phyloP scores from a whole-genome alignment of 192 early-diverging fungal species.

The Endogone sp. region DNA sequence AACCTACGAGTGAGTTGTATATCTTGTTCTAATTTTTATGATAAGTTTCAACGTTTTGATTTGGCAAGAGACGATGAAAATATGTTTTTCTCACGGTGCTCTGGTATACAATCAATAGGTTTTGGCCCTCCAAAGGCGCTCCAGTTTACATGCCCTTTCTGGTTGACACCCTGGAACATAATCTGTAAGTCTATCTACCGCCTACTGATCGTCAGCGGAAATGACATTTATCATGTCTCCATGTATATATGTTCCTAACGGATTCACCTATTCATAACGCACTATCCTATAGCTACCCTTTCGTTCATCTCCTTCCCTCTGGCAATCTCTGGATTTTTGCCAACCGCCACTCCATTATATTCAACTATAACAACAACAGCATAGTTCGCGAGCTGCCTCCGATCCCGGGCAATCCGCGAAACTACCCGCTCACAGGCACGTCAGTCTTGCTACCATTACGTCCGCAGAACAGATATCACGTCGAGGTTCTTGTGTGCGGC shows the following conservation, averaged over 20 bases:
- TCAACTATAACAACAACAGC: conserved; percentile 35
- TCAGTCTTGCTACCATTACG: conserved; percentile 52
- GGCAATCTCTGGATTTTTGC: conserved; percentile 48
- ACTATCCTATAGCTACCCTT: conserved; percentile 27
- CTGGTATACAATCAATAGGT: conserved; percentile 1
- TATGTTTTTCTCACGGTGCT: too few species aligned
- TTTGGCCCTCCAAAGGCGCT: not conserved
- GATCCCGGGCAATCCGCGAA: conserved; percentile 40
- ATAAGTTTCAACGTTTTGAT: too few species aligned
- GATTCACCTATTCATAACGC: not conserved
- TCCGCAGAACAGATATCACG: conserved; percentile 50
- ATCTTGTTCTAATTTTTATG: too few species aligned
- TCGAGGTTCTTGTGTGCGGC: conserved; percentile 58
- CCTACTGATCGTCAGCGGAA: too few species aligned
- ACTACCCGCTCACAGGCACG: conserved; percentile 55
- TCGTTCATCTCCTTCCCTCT: conserved; percentile 48
- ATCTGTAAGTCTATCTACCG: conserved; percentile 24
- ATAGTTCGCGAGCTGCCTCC: conserved; percentile 37
- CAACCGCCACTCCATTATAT: conserved; percentile 48
- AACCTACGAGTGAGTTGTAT: conserved; percentile 42
- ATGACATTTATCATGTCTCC: too few species aligned
- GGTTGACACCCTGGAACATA: conserved; percentile 33
- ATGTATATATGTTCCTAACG: too few species aligned
- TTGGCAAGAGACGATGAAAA: too few species aligned
- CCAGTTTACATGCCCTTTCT: conserved; percentile 28